Evolutionary conservation across 192 early-diverging fungal genomes (phyloP), one percentile per base, ranked within the genome.

Genomic region (Mortierella claussenii): DNA sequence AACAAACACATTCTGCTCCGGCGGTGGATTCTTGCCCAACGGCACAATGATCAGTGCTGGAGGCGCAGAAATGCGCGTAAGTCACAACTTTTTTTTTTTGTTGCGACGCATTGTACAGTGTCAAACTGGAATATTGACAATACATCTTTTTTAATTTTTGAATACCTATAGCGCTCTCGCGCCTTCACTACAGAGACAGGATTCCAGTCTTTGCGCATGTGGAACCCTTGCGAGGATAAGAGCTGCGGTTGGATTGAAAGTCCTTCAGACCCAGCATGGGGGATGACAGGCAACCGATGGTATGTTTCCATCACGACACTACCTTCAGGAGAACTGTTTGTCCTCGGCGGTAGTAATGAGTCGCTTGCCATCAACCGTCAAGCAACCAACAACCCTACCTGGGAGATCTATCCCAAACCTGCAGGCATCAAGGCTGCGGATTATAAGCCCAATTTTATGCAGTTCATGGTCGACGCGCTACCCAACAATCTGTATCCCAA

Each of bases 1-100:
- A 11, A 85, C 81, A 44, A 85, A 87, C 48, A 87, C 83, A 18
- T 87, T 87, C 56, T 87, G 85, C 50, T 87, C 85, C 2, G 85
- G 79, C 8, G 85, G 85, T 50, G 81, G 81, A 11, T 87, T 85
- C 48, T 45, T 85, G 30, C 66, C 54, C 3, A 85, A 87, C 42
- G 85, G 85, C 9, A 81, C 81, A 3, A 50, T 81, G 26, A 78
- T 84, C 42, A 80, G 78, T 43, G 82, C 83, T 6, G 85, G 82
- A 21, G 85, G 85, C 27, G 85, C 69, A 0, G 85, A 86, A 51
- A n/a, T 53, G 18, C 63, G 73, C 30, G 69, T 73, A 73, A 73
- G 69, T 63, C n/a, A n/a, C n/a, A n/a, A n/a, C n/a, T n/a, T n/a
- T n/a, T n/a, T n/a, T n/a, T n/a, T n/a, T n/a, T n/a, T n/a, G n/a